phyloP scores from a whole-genome alignment of 2,329 filamentous ascomycete genomes.

The Penicillium sp. region DNA sequence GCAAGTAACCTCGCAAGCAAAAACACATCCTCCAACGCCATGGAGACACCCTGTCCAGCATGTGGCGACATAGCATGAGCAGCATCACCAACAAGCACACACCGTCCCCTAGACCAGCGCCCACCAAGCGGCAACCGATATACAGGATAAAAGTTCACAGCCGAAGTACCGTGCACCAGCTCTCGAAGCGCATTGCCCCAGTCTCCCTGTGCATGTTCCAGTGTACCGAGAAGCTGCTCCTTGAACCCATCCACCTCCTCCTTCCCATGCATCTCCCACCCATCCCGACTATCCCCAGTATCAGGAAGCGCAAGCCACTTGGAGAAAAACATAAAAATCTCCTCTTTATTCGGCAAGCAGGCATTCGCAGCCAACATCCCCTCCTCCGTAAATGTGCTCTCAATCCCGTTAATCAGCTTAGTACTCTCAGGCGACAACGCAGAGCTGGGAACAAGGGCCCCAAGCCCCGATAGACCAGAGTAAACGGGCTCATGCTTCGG shows the following conservation, averaged over 20 bases:
- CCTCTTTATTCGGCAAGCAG: slow-evolving; percentile 24
- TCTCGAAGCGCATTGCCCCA: slow-evolving; percentile 27
- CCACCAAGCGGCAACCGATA: slow-evolving; percentile 37
- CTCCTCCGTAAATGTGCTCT: slow-evolving; percentile 31
- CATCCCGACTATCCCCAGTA: slow-evolving; percentile 28
- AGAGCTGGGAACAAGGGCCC: slow-evolving; percentile 16
- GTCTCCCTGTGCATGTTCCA: slow-evolving; percentile 25
- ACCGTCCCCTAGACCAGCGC: slow-evolving; percentile 36
- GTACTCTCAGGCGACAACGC: neutral
- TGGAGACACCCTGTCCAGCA: slow-evolving; percentile 54
- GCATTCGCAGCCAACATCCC: slow-evolving; percentile 29
- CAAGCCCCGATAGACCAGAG: slow-evolving; percentile 31
- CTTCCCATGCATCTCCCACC: slow-evolving; percentile 33
- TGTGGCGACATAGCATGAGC: slow-evolving; percentile 38
- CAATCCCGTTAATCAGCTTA: slow-evolving; percentile 20
- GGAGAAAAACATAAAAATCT: slow-evolving; percentile 35
- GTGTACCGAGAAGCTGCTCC: slow-evolving; percentile 19
- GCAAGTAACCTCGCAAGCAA: slow-evolving; percentile 29
- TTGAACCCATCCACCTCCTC: slow-evolving; percentile 34
- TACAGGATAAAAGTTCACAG: slow-evolving; percentile 39
- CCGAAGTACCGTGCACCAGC: slow-evolving; percentile 14
- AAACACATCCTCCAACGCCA: slow-evolving; percentile 54
- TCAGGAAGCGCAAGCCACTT: slow-evolving; percentile 28
- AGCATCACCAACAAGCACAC: slow-evolving; percentile 37
- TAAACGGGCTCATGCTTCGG: slow-evolving; percentile 31